A percentile compares a stretch with the other conserved stretches of the same genome.
These are phyloP conservation scores for Hibiscus trionum DNA, from an alignment of 345 rosid species.

Conservation along the genomic window DNA sequence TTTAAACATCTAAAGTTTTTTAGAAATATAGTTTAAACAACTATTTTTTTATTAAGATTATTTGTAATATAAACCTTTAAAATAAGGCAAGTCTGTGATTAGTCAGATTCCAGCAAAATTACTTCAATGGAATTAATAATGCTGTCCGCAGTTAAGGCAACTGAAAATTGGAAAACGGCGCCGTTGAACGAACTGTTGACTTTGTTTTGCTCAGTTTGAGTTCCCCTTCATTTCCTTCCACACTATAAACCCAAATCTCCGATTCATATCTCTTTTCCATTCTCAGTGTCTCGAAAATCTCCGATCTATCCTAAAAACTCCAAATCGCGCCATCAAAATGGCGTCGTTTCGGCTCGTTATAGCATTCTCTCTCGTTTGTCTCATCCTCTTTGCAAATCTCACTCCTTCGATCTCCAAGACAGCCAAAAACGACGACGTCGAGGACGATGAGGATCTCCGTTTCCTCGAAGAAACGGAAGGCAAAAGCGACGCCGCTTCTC, in stretches of 20 bases:
- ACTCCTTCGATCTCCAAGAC: constrained; percentile 35
- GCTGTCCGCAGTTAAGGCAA: too few species aligned
- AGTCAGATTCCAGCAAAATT: too few species aligned
- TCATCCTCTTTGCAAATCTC: constrained; percentile 45
- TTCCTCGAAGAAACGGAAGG: constrained; percentile 60
- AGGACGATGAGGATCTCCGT: constrained; percentile 67
- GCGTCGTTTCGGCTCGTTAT: constrained; percentile 41
- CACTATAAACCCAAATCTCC: constrained; percentile 6
- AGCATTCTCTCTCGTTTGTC: constrained; percentile 35
- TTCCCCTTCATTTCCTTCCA: neutral
- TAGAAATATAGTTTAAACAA: too few species aligned
- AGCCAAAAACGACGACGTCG: constrained; percentile 11
- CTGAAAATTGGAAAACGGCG: too few species aligned
- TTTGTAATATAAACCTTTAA: too few species aligned
- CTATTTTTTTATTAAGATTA: too few species aligned
- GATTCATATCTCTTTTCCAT: constrained; percentile 11
- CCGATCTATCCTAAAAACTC: constrained; percentile 13
- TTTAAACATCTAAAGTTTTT: too few species aligned
- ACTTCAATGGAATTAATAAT: too few species aligned
- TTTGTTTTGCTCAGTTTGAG: neutral
- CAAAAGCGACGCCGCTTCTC: constrained; percentile 17
- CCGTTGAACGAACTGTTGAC: neutral
- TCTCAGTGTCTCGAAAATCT: neutral
- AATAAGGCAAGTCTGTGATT: too few species aligned
- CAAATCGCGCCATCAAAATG: neutral